Evolutionary conservation across 2,329 filamentous ascomycete genomes (phyloP).

Genomic region (Stagonosporopsis cucurbitacearum): DNA sequence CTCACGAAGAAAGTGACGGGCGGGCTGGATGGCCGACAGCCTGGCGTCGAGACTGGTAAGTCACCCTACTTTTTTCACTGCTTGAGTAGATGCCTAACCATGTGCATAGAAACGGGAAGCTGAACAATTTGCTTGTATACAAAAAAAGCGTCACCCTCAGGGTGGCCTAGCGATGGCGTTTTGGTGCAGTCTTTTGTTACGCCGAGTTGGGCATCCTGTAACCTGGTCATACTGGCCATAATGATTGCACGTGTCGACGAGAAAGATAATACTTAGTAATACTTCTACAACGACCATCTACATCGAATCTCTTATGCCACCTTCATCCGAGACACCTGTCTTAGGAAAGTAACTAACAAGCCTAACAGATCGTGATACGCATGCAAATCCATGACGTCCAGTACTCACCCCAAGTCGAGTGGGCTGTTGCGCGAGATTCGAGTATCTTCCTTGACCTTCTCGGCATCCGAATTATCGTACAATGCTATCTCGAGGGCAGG

Average conservation of each 20-base stretch:
- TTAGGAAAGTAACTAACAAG: background rate
- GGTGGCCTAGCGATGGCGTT: slow-evolving; percentile 12
- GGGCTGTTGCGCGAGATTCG: background rate
- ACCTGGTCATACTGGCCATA: background rate
- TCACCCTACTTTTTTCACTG: slow-evolving; percentile 1
- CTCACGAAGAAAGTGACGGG: slow-evolving; percentile 77
- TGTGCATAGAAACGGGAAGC: slow-evolving; percentile 32
- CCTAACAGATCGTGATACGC: background rate
- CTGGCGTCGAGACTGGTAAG: slow-evolving; percentile 78
- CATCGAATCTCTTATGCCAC: background rate
- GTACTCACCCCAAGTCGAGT: background rate
- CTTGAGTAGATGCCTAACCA: slow-evolving; percentile 17
- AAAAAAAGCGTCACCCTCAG: background rate
- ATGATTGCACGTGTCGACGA: background rate
- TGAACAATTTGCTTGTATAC: slow-evolving; percentile 9
- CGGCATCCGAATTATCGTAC: background rate
- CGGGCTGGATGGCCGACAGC: slow-evolving; percentile 77
- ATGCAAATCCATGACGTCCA: background rate
- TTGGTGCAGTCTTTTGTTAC: background rate
- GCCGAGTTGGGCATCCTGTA: background rate
- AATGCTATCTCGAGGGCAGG: background rate
- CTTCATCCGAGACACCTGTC: background rate
- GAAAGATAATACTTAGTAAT: slow-evolving; percentile 2
- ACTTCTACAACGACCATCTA: background rate
- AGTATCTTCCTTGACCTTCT: background rate